These are phyloP conservation scores for Cercophora samala DNA, from an alignment of 495 filamentous ascomycete genomes.

Conservation along the genomic window DNA sequence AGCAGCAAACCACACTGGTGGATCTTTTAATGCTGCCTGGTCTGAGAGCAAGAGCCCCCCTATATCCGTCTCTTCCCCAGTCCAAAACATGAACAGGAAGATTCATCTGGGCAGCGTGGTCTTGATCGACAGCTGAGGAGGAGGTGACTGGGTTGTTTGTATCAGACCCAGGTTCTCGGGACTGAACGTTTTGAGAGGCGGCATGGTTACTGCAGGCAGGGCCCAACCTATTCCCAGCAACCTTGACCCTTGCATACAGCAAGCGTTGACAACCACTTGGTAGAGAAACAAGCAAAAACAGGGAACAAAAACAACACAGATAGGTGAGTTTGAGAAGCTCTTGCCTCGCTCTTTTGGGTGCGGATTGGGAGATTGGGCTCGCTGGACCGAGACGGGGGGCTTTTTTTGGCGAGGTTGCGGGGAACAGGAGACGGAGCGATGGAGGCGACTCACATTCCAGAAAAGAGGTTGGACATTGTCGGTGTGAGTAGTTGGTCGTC, in stretches of 20 bases:
- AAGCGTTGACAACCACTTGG: not conserved
- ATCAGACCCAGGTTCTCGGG: not conserved
- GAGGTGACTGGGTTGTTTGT: not conserved
- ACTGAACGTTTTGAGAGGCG: not conserved
- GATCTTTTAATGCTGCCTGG: not conserved
- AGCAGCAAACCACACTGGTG: conserved; percentile 9
- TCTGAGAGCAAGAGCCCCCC: not conserved
- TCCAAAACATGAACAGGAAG: not conserved
- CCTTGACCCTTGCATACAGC: not conserved
- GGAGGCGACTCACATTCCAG: conserved; percentile 66
- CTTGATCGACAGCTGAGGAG: not conserved
- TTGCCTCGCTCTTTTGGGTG: conserved; percentile 19
- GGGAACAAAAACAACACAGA: not conserved
- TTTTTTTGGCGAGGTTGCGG: conserved; percentile 14
- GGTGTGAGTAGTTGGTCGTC: conserved; percentile 9
- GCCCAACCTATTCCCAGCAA: no score
- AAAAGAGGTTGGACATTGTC: conserved; percentile 73
- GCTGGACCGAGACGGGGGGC: not conserved
- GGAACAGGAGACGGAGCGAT: conserved; percentile 19
- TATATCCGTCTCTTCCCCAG: not conserved
- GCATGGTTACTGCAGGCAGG: not conserved
- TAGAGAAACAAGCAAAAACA: not conserved
- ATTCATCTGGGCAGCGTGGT: not conserved
- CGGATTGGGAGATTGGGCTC: conserved; percentile 3
- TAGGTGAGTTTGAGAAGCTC: conserved; percentile 11